Conservation (phyloP, 345 rosid genomes). For the Melastoma malabathricum region DNA sequence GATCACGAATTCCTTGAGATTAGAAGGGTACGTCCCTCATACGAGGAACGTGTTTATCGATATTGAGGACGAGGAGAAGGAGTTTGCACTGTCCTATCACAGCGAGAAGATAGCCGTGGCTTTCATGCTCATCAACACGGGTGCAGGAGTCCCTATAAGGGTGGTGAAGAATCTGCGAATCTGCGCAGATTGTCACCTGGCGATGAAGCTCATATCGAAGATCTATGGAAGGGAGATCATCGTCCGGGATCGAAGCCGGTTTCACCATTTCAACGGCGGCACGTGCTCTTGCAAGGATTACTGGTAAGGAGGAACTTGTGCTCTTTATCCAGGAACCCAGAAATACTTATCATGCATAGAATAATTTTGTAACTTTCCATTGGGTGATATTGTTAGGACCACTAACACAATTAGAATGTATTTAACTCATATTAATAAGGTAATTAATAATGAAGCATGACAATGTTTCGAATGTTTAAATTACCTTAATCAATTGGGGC, state of each 20-base stretch:
- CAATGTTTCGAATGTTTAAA: no score
- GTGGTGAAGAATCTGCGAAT: conserved; percentile 70
- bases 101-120: conserved; percentile 85
- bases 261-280: conserved; percentile 70
- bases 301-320: no score
- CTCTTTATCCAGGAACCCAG: no score
- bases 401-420: no score
- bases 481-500: no score
- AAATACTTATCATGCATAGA: no score
- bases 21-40: conserved; percentile 49
- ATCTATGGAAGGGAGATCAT: conserved; percentile 48
- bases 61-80: conserved; percentile 78
- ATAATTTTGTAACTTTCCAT: no score
- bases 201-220: conserved; percentile 61
- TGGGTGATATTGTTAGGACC: no score
- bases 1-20: conserved; percentile 38
- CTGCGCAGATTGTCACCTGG: conserved; percentile 73
- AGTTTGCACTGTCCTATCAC: conserved; percentile 51
- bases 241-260: conserved; percentile 69
- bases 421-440: no score
- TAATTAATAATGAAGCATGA: no score
- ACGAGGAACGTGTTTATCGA: conserved; percentile 47
- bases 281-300: conserved; percentile 57
- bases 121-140: conserved; percentile 57
- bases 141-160: conserved; percentile 36